phyloP scores from a whole-genome alignment of 768 basidiomycete genomes.

The Hericium alpestre region DNA sequence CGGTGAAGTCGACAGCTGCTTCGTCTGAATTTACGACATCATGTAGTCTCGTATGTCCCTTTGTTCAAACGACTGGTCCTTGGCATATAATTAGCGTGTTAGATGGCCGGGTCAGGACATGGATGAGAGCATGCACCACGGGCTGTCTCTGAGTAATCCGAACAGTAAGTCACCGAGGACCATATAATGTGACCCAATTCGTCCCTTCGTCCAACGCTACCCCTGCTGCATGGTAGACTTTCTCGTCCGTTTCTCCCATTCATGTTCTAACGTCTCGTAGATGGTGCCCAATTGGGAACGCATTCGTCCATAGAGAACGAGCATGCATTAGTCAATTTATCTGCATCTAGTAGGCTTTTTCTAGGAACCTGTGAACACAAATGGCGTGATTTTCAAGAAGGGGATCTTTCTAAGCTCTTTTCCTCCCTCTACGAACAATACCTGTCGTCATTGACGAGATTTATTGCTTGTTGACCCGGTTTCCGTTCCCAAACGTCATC shows the following conservation, averaged over 20 bases:
- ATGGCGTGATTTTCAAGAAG: conserved; percentile 57
- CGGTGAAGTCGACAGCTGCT: background rate
- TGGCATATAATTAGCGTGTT: too few species aligned
- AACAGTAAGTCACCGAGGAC: too few species aligned
- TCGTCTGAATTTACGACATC: background rate
- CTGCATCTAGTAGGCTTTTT: conserved; percentile 31
- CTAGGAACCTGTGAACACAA: conserved; percentile 33
- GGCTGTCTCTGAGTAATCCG: too few species aligned
- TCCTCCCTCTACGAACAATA: conserved; percentile 77
- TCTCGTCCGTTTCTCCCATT: background rate
- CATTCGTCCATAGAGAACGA: conserved; percentile 43
- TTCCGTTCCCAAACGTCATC: too few species aligned
- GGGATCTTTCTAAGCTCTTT: conserved; percentile 56
- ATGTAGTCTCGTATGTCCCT: too few species aligned
- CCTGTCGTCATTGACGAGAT: conserved; percentile 26
- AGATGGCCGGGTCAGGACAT: too few species aligned
- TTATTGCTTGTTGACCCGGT: conserved; percentile 1
- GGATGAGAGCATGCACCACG: too few species aligned
- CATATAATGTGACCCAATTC: too few species aligned
- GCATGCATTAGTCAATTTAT: conserved; percentile 63
- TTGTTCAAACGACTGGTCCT: too few species aligned
- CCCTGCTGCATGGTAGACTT: conserved; percentile 2
- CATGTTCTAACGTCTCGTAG: conserved; percentile 25
- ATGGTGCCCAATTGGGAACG: conserved; percentile 37
- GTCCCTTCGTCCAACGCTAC: too few species aligned